Evolutionary conservation across 805 yeast genomes (phyloP).

Genomic region (Candida quercuum): DNA sequence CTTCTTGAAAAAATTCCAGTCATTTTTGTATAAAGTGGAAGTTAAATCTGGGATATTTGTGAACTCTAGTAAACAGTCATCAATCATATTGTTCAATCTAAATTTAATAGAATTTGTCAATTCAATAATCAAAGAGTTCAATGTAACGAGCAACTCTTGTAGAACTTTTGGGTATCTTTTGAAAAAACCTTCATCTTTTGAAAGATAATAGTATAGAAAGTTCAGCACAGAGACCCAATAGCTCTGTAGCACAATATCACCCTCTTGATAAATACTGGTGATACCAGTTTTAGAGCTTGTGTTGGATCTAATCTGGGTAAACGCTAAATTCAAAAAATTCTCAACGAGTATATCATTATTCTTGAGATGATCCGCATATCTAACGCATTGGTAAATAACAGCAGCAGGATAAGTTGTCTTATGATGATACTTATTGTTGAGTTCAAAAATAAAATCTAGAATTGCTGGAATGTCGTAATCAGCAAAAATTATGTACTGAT

Average conservation of each 20-base stretch:
- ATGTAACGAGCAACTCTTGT: constrained; percentile 50
- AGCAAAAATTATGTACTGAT: constrained; percentile 56
- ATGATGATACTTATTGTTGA: constrained; percentile 49
- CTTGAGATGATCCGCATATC: constrained; percentile 58
- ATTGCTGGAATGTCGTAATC: constrained; percentile 73
- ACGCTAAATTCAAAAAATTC: constrained; percentile 53
- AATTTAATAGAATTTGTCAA: constrained; percentile 61
- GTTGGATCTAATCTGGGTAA: constrained; percentile 55
- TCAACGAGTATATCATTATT: constrained; percentile 52
- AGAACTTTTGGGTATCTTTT: constrained; percentile 48
- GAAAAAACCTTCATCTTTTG: constrained; percentile 59
- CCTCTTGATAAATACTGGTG: constrained; percentile 34
- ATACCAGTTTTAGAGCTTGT: constrained; percentile 59
- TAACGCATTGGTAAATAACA: constrained; percentile 59
- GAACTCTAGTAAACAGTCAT: constrained; percentile 66
- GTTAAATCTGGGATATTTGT: constrained; percentile 80
- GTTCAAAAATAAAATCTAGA: constrained; percentile 52
- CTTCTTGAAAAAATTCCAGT: constrained; percentile 54
- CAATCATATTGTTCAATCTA: constrained; percentile 50
- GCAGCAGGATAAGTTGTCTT: constrained; percentile 57
- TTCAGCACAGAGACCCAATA: constrained; percentile 87
- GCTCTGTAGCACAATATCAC: constrained; percentile 66
- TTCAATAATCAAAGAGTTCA: constrained; percentile 61
- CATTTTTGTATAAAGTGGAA: constrained; percentile 69
- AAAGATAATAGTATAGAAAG: constrained; percentile 70